Base-by-base conservation (phyloP, 2,329 filamentous ascomycete genomes). In the Hymenoscyphus fructigenus region DNA sequence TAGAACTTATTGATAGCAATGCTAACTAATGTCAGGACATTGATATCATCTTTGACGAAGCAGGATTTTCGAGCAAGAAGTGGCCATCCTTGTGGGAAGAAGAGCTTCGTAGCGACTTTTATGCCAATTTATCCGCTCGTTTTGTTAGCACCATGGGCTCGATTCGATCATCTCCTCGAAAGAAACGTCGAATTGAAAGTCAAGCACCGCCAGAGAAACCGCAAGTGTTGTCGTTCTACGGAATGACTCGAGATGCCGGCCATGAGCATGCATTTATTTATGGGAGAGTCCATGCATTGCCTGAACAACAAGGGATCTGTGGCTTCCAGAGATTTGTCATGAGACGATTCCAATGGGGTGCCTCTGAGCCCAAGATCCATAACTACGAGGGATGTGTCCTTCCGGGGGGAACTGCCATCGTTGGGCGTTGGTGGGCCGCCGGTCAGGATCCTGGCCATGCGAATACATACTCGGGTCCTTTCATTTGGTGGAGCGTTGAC, bases 311-410 rank as follows among this genome's bases (percentile, higher is more conserved):
- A 17, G 78, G 76, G 0, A 81, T 86, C 14, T 78, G 80, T 0
- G 84, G 84, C 23, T 86, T 81, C 77, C 81, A 84, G 74, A 79
- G 83, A 36, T 75, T 86, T 63, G 82, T 79, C 0, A 81, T 86
- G 75, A 82, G 85, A 78, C 84, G 83, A 71, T 82, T 83, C 61
- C 72, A 71, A 47, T 65, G 68, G 36, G 14, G 14, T 17, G 14
- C 14, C 36, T 3, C 14, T 3, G 36, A 38, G 36, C 14, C 36
- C 14, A 38, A 2, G 53, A 66, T 14, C 56, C 64, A 53, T 53
- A 9, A 59, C 3, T 84, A 83, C 63, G 81, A 84, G 70, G 82
- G 79, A 0, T 72, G 79, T 26, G 73, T 84, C 14, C 65, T 82
- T 4, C 82, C 82, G 2, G 80, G 81, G 4, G 78, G 78, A 1